Conservation (phyloP, 108 stramenopile species). For the Aureococcus anophagefferens region DNA sequence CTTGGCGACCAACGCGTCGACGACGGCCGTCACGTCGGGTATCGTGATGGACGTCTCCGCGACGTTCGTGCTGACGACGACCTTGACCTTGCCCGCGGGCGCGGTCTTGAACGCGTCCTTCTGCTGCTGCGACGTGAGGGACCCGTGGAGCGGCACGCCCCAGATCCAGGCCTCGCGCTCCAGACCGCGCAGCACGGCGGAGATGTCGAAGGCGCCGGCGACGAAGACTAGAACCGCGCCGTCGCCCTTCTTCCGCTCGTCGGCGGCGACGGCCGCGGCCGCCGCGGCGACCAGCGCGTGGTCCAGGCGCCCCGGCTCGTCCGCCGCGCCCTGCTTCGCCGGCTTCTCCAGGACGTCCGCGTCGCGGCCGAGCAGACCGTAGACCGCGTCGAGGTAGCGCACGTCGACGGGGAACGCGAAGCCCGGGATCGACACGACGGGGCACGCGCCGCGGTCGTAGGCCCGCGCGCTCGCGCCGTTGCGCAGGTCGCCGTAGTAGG, state of each 20-base stretch:
- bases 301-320: background rate
- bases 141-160: slow-evolving; percentile 57
- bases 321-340: background rate
- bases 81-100: slow-evolving; percentile 52
- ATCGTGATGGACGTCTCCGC: slow-evolving; percentile 93
- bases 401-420: slow-evolving; percentile 41
- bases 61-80: slow-evolving; percentile 78
- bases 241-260: slow-evolving; percentile 1
- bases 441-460: slow-evolving; percentile 8
- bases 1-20: slow-evolving; percentile 82
- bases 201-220: slow-evolving; percentile 55
- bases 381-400: slow-evolving; percentile 35
- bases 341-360: background rate
- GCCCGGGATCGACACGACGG: slow-evolving; percentile 40
- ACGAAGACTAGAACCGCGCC: slow-evolving; percentile 78
- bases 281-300: background rate
- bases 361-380: slow-evolving; percentile 10
- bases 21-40: slow-evolving; percentile 78
- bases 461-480: background rate
- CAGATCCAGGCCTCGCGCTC: background rate
- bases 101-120: slow-evolving; percentile 49
- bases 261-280: background rate
- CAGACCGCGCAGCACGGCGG: background rate
- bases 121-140: slow-evolving; percentile 58
- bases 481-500: slow-evolving; percentile 43